Evolutionary conservation across 2,329 filamentous ascomycete genomes (phyloP).

Genomic region (Aureobasidium sp.): DNA sequence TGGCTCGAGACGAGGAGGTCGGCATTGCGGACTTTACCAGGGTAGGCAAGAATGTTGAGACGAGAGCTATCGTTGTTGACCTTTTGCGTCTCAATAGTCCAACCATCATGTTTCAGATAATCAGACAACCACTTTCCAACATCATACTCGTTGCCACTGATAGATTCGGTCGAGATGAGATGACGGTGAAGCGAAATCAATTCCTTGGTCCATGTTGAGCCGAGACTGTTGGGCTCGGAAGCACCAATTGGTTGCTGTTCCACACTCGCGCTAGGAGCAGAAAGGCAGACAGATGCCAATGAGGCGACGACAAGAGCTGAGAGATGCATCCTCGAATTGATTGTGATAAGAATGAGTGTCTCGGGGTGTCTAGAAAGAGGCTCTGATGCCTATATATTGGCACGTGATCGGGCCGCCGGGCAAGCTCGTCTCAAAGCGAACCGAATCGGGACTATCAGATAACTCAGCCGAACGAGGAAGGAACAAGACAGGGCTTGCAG

Average conservation of each 20-base stretch:
- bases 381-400: neutral
- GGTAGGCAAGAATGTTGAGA: constrained; percentile 71
- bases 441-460: too few relatives aligned
- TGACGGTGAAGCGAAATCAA: constrained; percentile 67
- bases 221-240: neutral
- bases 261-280: neutral
- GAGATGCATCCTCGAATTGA: neutral
- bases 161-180: constrained; percentile 66
- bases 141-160: constrained; percentile 58
- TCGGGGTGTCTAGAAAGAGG: neutral
- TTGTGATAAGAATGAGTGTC: neutral
- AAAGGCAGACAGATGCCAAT: neutral
- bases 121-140: constrained; percentile 61
- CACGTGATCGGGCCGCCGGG: neutral
- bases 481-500: too few relatives aligned
- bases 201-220: constrained; percentile 20
- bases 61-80: constrained; percentile 36
- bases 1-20: constrained; percentile 66
- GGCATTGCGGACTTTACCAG: constrained; percentile 40
- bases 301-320: neutral
- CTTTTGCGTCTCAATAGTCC: constrained; percentile 54
- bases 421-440: too few relatives aligned
- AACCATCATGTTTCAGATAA: constrained; percentile 54
- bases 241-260: constrained; percentile 3
- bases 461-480: too few relatives aligned